phyloP scores from a whole-genome alignment of 139 green algal species.

The Chlamydomonas sp. region DNA sequence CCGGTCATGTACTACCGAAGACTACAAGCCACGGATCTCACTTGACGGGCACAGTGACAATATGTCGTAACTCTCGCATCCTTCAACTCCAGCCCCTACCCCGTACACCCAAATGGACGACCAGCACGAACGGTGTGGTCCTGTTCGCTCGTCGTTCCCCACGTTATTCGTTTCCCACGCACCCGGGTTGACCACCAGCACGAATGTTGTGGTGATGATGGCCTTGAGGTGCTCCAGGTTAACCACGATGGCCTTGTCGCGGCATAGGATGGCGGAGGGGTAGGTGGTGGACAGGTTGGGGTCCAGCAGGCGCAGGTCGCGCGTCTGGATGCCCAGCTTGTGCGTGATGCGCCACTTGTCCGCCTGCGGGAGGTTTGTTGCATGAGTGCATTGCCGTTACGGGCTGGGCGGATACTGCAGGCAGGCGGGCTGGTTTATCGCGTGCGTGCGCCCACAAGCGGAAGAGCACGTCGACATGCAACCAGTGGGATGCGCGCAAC shows the following conservation, averaged over 20 bases:
- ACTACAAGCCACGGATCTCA: too few species aligned
- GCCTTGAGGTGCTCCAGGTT: slow-evolving; percentile 74
- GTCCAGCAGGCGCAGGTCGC: slow-evolving; percentile 76
- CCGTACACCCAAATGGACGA: too few species aligned
- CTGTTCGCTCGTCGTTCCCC: not conserved
- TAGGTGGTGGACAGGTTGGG: slow-evolving; percentile 59
- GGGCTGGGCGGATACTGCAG: too few species aligned
- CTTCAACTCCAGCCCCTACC: not conserved
- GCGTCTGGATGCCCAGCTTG: slow-evolving; percentile 71
- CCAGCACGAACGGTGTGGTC: not conserved
- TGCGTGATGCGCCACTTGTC: slow-evolving; percentile 70
- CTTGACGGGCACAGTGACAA: too few species aligned
- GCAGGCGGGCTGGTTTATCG: too few species aligned
- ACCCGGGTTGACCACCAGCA: slow-evolving; percentile 69
- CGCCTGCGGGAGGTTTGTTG: not conserved
- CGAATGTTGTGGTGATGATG: slow-evolving; percentile 59
- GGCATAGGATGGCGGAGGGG: slow-evolving; percentile 71
- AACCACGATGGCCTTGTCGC: slow-evolving; percentile 68
- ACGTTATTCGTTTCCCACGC: slow-evolving; percentile 1
- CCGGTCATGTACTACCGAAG: too few species aligned
- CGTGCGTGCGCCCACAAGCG: too few species aligned
- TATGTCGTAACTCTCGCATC: not conserved
- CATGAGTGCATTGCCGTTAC: too few species aligned
- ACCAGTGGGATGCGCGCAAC: too few species aligned
- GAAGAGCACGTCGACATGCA: too few species aligned